These are phyloP conservation scores for Arthonia radiata DNA, from an alignment of 495 filamentous ascomycete species.

Conservation along the genomic window DNA sequence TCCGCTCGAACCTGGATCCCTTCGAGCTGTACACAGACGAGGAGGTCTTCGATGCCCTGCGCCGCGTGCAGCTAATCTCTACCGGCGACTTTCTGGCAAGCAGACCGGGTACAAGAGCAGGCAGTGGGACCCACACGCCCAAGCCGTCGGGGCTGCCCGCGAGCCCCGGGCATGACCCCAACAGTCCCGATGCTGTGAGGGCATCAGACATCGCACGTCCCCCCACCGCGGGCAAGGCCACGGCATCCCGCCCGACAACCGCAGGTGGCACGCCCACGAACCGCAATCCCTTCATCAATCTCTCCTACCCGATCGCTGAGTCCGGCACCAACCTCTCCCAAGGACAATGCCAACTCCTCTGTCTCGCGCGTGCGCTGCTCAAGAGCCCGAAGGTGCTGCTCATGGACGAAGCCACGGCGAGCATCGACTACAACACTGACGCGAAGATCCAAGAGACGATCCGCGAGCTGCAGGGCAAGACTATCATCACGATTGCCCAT, in stretches of 20 bases:
- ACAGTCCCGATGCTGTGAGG: constrained; percentile 7
- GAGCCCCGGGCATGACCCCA: neutral
- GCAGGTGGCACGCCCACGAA: constrained; percentile 27
- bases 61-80: constrained; percentile 70
- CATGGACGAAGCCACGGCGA: constrained; percentile 98
- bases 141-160: neutral
- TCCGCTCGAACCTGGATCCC: constrained; percentile 85
- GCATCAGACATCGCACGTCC: too few relatives aligned
- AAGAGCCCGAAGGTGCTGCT: constrained; percentile 78
- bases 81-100: constrained; percentile 1
- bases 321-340: constrained; percentile 92
- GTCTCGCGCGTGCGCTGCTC: constrained; percentile 79
- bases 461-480: constrained; percentile 59
- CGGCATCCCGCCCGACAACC: constrained; percentile 7
- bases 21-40: constrained; percentile 81
- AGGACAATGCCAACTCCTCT: constrained; percentile 86
- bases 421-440: constrained; percentile 93
- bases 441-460: constrained; percentile 90
- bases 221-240: constrained; percentile 13
- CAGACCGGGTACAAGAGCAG: neutral
- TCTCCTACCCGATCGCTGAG: constrained; percentile 65
- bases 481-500: constrained; percentile 96
- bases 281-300: constrained; percentile 82
- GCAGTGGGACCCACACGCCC: constrained; percentile 1
- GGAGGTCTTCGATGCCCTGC: constrained; percentile 67